Evolutionary conservation across 257 asterid species (phyloP), one percentile per base, ranked within the genome.

Genomic region (Solanum pinnatisectum): DNA sequence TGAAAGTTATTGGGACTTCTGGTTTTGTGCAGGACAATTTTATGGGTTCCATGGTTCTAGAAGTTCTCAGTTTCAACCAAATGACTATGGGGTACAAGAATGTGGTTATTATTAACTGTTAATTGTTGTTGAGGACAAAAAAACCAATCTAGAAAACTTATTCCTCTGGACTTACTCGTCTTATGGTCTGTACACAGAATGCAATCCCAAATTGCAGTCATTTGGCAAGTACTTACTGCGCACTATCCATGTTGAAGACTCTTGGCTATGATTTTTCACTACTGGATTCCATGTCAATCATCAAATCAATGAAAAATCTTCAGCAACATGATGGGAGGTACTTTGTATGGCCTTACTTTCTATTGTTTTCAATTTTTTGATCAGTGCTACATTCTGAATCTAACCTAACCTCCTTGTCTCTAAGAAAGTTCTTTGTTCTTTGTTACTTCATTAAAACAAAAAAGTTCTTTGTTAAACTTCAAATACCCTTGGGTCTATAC

Each of bases 11-110:
- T 44, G 40, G 73, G 35, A 56, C 8, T 76, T 74, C 15, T 84
- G 68, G 56, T 87, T 81, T 90, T 40, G 36, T 56, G 46, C 95
- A 96, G 99, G 98, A 83, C 95, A 94, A 87, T 97, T 97, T 90
- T 97, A 95, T 87, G 99, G 99, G 79, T 97, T 97, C 89, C 99
- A 95, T 91, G 98, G 99, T 88, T 97, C 99, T 42, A 93, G 96
- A 89, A 97, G 98, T 94, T 94, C 98, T 91, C 98, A 96, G 32
- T 96, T 90, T 91, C 95, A 89, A 10, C 72, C 93, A 40, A 90
- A 84, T 87, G 92, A 88, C 77, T 87, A 88, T 87, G 91, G 90
- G 96, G 98, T 94, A 92, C 27, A 88, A 27, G 79, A 90, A 85
- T 86, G 72, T 73, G 87, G 84, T 90, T 91, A 74, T 88, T 27